Evolutionary conservation across 305 asterid genomes (phyloP).

Genomic region (Fraxinus paxiana): DNA sequence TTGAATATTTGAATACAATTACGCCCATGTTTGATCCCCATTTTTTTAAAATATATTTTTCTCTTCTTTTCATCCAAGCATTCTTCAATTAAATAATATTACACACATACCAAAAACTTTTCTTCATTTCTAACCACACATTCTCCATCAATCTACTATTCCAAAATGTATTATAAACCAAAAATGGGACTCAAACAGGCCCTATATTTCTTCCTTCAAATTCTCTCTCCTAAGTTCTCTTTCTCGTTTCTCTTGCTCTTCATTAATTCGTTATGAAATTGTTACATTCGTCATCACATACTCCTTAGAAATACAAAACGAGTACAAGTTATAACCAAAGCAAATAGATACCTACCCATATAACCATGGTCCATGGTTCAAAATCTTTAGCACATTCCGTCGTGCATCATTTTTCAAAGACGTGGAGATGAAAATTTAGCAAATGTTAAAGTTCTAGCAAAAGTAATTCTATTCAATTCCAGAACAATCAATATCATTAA

Average conservation of each 20-base stretch:
- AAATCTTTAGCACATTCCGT: not conserved
- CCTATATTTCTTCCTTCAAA: not conserved
- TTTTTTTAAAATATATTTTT: too few species aligned
- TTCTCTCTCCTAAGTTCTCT: not conserved
- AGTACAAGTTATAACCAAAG: not conserved
- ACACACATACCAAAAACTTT: too few species aligned
- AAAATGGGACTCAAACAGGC: too few species aligned
- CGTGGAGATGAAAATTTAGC: not conserved
- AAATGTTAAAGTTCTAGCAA: not conserved
- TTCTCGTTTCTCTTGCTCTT: not conserved
- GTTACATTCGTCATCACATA: not conserved
- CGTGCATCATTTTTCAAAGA: not conserved
- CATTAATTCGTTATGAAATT: not conserved
- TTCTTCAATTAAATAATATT: too few species aligned
- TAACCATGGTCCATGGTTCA: not conserved
- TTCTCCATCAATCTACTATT: too few species aligned
- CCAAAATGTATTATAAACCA: too few species aligned
- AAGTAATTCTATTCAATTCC: not conserved
- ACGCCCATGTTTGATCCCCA: too few species aligned
- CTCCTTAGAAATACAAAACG: not conserved
- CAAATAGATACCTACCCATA: not conserved
- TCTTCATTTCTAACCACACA: too few species aligned
- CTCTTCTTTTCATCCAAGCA: too few species aligned
- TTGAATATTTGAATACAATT: not conserved
- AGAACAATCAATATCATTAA: not conserved